These are phyloP conservation scores for Camellia sinensis DNA, from an alignment of 148 eudicot species.

Conservation along the genomic window DNA sequence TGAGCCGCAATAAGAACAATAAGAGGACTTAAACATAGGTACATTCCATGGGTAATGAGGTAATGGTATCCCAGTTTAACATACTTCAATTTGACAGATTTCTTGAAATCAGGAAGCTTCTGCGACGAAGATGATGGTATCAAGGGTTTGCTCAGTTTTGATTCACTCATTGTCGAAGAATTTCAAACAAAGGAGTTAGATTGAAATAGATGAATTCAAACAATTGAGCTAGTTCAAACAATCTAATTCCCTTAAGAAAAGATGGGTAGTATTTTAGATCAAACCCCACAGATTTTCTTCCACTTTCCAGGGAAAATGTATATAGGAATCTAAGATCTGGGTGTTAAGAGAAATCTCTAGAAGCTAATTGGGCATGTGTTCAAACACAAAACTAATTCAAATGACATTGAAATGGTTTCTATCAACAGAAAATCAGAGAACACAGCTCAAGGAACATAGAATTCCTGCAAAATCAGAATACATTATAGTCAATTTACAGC, in stretches of 20 bases:
- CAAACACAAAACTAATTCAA: background rate
- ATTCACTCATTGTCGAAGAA: slow-evolving; percentile 30
- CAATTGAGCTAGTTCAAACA: background rate
- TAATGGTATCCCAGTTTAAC: slow-evolving; percentile 56
- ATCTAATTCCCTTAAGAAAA: background rate
- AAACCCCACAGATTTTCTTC: background rate
- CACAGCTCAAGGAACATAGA: slow-evolving; percentile 7
- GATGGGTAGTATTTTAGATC: background rate
- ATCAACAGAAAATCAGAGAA: background rate
- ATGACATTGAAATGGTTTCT: background rate
- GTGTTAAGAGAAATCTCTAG: background rate
- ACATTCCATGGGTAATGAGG: slow-evolving; percentile 60
- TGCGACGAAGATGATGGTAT: slow-evolving; percentile 28
- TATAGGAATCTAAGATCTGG: background rate
- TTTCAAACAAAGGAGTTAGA: background rate
- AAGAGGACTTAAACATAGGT: slow-evolving; percentile 35
- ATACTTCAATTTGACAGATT: slow-evolving; percentile 52
- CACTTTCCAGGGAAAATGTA: background rate
- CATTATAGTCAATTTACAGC: no score
- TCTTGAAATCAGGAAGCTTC: slow-evolving; percentile 49
- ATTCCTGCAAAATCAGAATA: slow-evolving; percentile 14
- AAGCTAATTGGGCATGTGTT: background rate
- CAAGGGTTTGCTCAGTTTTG: slow-evolving; percentile 28
- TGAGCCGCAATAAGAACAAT: slow-evolving; percentile 40
- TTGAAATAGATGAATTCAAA: background rate